These are phyloP conservation scores for Domatiomyces catenatus DNA, from an alignment of 2,329 filamentous ascomycete species.

Conservation along the genomic window DNA sequence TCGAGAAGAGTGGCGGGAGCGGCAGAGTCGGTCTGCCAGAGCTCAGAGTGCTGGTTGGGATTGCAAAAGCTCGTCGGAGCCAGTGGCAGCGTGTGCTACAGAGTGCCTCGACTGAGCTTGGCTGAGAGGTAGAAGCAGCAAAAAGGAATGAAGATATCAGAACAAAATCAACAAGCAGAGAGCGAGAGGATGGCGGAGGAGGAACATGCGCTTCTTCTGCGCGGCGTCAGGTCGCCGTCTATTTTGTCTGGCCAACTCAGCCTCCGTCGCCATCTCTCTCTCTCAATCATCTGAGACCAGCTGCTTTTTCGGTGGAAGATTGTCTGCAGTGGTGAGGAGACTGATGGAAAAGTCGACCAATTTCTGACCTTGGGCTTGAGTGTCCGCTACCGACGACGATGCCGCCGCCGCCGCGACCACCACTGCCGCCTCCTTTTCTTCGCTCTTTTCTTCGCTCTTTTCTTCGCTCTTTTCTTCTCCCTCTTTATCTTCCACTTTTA, in stretches of 20 bases:
- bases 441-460: not conserved
- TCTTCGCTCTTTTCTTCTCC: constrained; percentile 2
- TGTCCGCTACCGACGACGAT: too few species aligned
- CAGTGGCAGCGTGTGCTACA: constrained; percentile 14
- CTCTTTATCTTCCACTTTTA: not conserved
- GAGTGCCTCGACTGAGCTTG: constrained; percentile 1
- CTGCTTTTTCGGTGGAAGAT: not conserved
- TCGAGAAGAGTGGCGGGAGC: constrained; percentile 74
- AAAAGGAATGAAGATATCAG: not conserved
- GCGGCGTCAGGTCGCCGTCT: too few species aligned
- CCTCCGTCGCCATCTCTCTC: too few species aligned
- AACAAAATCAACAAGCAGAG: not conserved
- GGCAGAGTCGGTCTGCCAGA: constrained; percentile 39
- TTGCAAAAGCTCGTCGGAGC: constrained; percentile 47
- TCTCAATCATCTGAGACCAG: not conserved
- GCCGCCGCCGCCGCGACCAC: too few species aligned
- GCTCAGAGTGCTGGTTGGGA: constrained; percentile 34
- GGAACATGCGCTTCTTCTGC: too few species aligned
- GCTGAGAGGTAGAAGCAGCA: not conserved
- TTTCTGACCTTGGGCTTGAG: not conserved
- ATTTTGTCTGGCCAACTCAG: too few species aligned
- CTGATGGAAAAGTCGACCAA: not conserved
- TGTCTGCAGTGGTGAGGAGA: not conserved
- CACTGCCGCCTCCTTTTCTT: not conserved
- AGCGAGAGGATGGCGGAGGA: too few species aligned